Conservation (phyloP, 2,329 filamentous ascomycete genomes). For the Penicillium polonicum region DNA sequence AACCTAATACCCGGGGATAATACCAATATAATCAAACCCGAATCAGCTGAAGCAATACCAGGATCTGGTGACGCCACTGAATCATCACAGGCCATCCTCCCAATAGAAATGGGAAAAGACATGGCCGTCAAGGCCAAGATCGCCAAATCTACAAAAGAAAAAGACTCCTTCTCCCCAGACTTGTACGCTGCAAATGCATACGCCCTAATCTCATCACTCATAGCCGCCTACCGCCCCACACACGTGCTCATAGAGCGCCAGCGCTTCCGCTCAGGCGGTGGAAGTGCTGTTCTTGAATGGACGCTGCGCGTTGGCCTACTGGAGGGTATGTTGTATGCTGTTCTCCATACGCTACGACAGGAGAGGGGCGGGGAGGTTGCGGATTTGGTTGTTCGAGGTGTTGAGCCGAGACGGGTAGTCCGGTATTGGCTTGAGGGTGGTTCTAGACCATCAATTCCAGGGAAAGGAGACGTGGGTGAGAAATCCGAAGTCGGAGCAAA, state of each 20-base stretch:
- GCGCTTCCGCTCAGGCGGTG: slow-evolving; percentile 63
- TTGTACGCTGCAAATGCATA: slow-evolving; percentile 58
- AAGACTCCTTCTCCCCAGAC: slow-evolving; percentile 50
- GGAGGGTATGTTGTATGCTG: slow-evolving; percentile 76
- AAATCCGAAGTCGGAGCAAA: not conserved
- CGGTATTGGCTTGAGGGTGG: slow-evolving; percentile 53
- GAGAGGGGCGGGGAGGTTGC: slow-evolving; percentile 32
- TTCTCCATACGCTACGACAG: slow-evolving; percentile 57
- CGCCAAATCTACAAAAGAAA: slow-evolving; percentile 5
- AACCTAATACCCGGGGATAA: not conserved
- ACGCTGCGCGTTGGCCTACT: slow-evolving; percentile 78
- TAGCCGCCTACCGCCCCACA: slow-evolving; percentile 57
- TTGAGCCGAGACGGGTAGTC: slow-evolving; percentile 57
- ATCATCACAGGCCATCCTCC: not conserved
- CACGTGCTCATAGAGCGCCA: slow-evolving; percentile 70
- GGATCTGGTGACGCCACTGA: not conserved
- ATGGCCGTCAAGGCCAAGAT: not conserved
- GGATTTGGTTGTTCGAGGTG: slow-evolving; percentile 46
- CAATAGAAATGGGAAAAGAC: not conserved
- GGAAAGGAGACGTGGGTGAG: slow-evolving; percentile 2
- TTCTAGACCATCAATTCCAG: no score
- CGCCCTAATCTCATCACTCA: slow-evolving; percentile 51
- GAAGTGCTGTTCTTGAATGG: slow-evolving; percentile 71
- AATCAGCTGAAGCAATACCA: not conserved
- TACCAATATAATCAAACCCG: not conserved